phyloP scores from a whole-genome alignment of 129 eudicot genomes.

The Flaveria bidentis region DNA sequence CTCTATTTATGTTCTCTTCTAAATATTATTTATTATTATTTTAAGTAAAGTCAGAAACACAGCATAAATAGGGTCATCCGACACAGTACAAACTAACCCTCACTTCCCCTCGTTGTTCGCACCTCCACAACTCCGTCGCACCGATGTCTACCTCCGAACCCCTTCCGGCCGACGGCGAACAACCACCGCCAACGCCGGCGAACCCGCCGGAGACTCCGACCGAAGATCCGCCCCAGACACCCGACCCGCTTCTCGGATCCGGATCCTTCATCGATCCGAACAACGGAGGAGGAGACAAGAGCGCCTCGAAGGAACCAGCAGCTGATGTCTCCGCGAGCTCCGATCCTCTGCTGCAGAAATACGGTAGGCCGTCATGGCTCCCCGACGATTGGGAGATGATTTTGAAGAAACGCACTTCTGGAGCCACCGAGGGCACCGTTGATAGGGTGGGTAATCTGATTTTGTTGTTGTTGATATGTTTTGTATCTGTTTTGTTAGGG shows the following conservation, averaged over 20 bases:
- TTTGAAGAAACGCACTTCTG: constrained; percentile 37
- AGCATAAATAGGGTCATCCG: too few relatives aligned
- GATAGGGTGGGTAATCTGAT: constrained; percentile 21
- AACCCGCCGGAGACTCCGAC: constrained; percentile 12
- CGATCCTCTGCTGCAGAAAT: constrained; percentile 18
- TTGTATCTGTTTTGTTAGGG: not conserved
- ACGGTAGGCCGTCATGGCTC: constrained; percentile 35
- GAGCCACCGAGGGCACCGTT: constrained; percentile 42
- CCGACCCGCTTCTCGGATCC: constrained; percentile 39
- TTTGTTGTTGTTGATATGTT: not conserved
- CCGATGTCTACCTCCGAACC: constrained; percentile 29
- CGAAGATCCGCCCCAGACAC: constrained; percentile 19
- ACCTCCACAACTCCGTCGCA: not conserved
- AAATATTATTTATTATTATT: too few relatives aligned
- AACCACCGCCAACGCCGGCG: constrained; percentile 19
- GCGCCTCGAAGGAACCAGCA: constrained; percentile 23
- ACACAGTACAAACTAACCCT: not conserved
- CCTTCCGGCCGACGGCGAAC: constrained; percentile 28
- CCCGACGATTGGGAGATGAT: constrained; percentile 34
- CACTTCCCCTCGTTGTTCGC: constrained; percentile 5
- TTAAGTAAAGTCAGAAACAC: too few relatives aligned
- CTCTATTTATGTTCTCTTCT: too few relatives aligned
- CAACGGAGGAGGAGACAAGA: constrained; percentile 15
- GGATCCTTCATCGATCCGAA: constrained; percentile 19
- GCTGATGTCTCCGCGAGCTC: constrained; percentile 16